phyloP scores from a whole-genome alignment of 768 basidiomycete genomes.

The Chalciporus piperatus region DNA sequence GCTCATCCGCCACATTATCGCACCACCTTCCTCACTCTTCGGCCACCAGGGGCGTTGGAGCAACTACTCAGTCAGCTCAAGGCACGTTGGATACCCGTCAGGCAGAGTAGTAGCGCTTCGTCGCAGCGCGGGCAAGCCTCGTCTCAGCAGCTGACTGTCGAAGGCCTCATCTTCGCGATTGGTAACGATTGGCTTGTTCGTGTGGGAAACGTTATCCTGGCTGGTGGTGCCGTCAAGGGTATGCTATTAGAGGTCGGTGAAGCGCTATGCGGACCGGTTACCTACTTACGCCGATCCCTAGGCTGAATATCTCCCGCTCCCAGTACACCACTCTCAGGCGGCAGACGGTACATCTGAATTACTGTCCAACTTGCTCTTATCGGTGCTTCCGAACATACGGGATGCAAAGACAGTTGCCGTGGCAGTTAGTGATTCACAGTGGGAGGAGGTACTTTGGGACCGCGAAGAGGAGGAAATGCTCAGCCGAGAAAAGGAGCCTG shows the following conservation, averaged over 20 bases:
- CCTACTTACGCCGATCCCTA: conserved; percentile 25
- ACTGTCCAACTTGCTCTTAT: conserved; percentile 70
- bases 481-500: conserved; percentile 21
- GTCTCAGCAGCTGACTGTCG: conserved; percentile 67
- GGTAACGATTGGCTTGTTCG: conserved; percentile 82
- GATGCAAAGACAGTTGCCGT: conserved; percentile 78
- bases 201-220: conserved; percentile 71
- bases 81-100: conserved; percentile 72
- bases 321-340: conserved; percentile 59
- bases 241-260: conserved; percentile 74
- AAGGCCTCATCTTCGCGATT: conserved; percentile 71
- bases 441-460: conserved; percentile 80
- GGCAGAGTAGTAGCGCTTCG: conserved; percentile 42
- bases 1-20: conserved; percentile 56
- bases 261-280: background rate
- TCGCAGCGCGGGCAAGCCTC: conserved; percentile 47
- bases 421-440: conserved; percentile 72
- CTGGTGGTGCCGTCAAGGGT: conserved; percentile 75
- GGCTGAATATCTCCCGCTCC: conserved; percentile 83
- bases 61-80: conserved; percentile 70
- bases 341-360: conserved; percentile 71
- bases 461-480: conserved; percentile 57
- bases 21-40: conserved; percentile 72
- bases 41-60: conserved; percentile 72
- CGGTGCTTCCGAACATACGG: conserved; percentile 67